Evolutionary conservation across 1,284 basidiomycete species (phyloP).

Genomic region (Ustilago crameri): DNA sequence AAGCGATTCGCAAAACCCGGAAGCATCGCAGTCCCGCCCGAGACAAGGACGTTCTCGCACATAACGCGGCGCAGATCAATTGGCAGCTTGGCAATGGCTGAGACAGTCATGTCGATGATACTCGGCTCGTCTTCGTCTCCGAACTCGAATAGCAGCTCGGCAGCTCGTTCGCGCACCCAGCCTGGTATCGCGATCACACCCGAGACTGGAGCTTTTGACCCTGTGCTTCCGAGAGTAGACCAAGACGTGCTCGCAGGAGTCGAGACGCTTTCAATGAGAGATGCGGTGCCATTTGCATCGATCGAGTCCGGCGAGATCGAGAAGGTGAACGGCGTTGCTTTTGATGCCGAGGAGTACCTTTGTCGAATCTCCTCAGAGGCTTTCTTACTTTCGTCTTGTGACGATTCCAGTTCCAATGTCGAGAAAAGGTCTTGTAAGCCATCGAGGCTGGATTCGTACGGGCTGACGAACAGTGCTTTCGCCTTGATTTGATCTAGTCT

Average conservation of each 20-base stretch:
- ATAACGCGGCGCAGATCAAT: conserved; percentile 86
- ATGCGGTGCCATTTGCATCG: conserved; percentile 31
- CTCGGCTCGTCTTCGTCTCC: conserved; percentile 78
- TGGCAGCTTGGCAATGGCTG: conserved; percentile 73
- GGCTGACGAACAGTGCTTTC: conserved; percentile 54
- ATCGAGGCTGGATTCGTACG: conserved; percentile 12
- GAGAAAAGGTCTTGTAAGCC: conserved; percentile 22
- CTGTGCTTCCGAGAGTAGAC: conserved; percentile 20
- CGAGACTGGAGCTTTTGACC: conserved; percentile 21
- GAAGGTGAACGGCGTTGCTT: conserved; percentile 37
- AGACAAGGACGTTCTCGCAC: conserved; percentile 82
- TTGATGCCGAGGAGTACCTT: conserved; percentile 17
- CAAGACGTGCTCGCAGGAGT: conserved; percentile 10
- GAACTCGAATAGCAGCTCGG: conserved; percentile 88
- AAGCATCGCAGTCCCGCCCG: conserved; percentile 88
- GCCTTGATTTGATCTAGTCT: conserved; percentile 57
- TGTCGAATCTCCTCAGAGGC: conserved; percentile 7
- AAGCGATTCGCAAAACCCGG: conserved; percentile 90
- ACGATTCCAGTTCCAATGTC: conserved; percentile 12
- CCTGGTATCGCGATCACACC: conserved; percentile 85
- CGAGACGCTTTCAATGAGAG: conserved; percentile 29
- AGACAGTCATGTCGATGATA: conserved; percentile 81
- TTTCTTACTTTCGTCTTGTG: background rate
- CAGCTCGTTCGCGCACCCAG: conserved; percentile 90
- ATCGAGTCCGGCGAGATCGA: conserved; percentile 17